Evolutionary conservation across 768 basidiomycete genomes (phyloP).

Genomic region (Lactarius quietus): DNA sequence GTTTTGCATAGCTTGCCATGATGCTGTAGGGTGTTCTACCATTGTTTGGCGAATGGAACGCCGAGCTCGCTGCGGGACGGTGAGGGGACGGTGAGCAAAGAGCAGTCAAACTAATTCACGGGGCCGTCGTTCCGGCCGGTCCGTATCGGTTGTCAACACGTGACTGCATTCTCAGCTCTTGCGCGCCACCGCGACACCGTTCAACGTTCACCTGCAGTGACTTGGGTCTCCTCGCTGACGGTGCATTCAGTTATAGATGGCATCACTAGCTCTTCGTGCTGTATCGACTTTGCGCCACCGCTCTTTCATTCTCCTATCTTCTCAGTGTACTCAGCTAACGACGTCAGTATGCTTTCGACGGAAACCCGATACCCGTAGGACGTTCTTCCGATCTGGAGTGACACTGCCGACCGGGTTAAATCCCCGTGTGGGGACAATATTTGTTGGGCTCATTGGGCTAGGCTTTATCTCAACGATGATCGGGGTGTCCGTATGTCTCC

Average conservation of each 20-base stretch:
- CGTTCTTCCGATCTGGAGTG: slow-evolving; percentile 5
- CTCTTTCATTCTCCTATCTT: background rate
- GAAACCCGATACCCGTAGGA: background rate
- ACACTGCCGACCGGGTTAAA: background rate
- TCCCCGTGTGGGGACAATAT: slow-evolving; percentile 16
- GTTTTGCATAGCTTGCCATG: slow-evolving; percentile 91
- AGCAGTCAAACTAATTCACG: background rate
- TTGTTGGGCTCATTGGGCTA: slow-evolving; percentile 18
- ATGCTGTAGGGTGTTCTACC: slow-evolving; percentile 68
- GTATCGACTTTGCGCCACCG: background rate
- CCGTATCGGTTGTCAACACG: background rate
- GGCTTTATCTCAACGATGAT: slow-evolving; percentile 21
- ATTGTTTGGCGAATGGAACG: slow-evolving; percentile 29
- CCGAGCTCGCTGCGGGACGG: background rate
- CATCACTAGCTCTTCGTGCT: background rate
- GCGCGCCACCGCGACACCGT: no score
- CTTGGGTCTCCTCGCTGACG: background rate
- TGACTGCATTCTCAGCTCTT: background rate
- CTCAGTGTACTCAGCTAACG: background rate
- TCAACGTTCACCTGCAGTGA: no score
- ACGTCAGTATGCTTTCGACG: background rate
- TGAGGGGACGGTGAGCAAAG: background rate
- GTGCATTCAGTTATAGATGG: background rate
- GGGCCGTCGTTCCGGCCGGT: background rate
- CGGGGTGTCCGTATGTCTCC: slow-evolving; percentile 22